phyloP scores from a whole-genome alignment of 164 flowering plant species.

The Dillenia turbinata region DNA sequence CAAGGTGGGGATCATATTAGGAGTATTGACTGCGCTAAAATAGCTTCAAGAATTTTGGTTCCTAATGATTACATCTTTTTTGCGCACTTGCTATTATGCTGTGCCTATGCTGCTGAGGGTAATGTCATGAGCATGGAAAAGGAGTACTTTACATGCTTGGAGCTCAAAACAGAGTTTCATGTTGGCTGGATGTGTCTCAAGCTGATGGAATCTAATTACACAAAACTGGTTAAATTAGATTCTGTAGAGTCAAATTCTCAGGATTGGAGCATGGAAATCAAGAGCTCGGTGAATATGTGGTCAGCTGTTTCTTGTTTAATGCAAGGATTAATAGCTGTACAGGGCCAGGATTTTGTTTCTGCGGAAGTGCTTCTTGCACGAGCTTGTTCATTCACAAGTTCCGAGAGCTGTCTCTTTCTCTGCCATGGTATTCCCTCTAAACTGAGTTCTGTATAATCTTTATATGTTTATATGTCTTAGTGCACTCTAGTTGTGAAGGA shows the following conservation, averaged over 20 bases:
- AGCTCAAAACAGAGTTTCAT: slow-evolving; percentile 56
- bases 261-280: slow-evolving; percentile 38
- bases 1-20: slow-evolving; percentile 38
- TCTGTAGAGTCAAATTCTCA: slow-evolving; percentile 31
- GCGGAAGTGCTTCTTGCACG: slow-evolving; percentile 62
- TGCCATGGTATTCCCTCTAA: slow-evolving; percentile 57
- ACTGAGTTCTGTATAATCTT: background rate
- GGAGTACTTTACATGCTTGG: slow-evolving; percentile 61
- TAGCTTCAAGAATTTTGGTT: slow-evolving; percentile 44
- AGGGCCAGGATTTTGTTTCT: slow-evolving; percentile 39
- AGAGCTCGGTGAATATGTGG: slow-evolving; percentile 46
- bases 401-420: slow-evolving; percentile 61
- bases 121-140: slow-evolving; percentile 29
- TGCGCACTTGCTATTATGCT: slow-evolving; percentile 72
- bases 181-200: slow-evolving; percentile 85
- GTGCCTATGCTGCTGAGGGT: slow-evolving; percentile 56
- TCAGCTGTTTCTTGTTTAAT: slow-evolving; percentile 48
- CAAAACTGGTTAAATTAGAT: slow-evolving; percentile 26
- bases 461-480: background rate
- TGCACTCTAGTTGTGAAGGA: background rate
- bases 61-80: slow-evolving; percentile 52
- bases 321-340: slow-evolving; percentile 41
- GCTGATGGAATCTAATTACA: slow-evolving; percentile 39
- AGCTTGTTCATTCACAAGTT: slow-evolving; percentile 45
- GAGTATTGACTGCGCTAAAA: slow-evolving; percentile 47